Conservation (phyloP, 2,329 filamentous ascomycete species). For the Scytalidium sp. region DNA sequence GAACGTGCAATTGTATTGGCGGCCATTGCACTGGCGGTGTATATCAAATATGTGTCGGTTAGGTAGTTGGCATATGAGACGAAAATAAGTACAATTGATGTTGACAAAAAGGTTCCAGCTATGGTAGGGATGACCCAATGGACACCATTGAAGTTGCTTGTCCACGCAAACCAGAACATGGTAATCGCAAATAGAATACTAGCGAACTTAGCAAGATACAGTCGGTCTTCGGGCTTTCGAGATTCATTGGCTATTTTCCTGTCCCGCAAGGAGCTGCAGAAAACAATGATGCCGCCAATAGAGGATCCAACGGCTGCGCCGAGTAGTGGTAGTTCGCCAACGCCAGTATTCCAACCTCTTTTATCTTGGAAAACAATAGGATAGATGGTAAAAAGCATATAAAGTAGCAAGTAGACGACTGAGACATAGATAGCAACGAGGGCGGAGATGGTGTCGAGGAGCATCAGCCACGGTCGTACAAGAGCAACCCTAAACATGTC, state of each 20-base stretch:
- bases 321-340: constrained; percentile 40
- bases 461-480: constrained; percentile 2
- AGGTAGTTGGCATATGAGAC: constrained; percentile 55
- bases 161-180: constrained; percentile 50
- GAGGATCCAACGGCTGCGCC: constrained; percentile 40
- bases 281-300: constrained; percentile 39
- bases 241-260: no score
- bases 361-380: constrained; percentile 26
- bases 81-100: constrained; percentile 43
- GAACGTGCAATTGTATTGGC: no score
- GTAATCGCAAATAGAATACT: constrained; percentile 21
- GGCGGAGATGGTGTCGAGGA: constrained; percentile 3
- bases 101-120: constrained; percentile 38
- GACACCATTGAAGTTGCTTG: constrained; percentile 43
- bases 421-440: constrained; percentile 9
- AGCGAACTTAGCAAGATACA: not conserved
- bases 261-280: constrained; percentile 38
- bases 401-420: constrained; percentile 23
- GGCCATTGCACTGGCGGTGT: no score
- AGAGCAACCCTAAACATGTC: constrained; percentile 44
- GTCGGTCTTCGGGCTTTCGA: not conserved
- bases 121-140: constrained; percentile 44
- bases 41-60: constrained; percentile 38
- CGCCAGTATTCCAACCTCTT: constrained; percentile 41
- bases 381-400: constrained; percentile 28